Base-by-base conservation (phyloP, 2,329 filamentous ascomycete species). In the Sarocladium brachiariae region DNA sequence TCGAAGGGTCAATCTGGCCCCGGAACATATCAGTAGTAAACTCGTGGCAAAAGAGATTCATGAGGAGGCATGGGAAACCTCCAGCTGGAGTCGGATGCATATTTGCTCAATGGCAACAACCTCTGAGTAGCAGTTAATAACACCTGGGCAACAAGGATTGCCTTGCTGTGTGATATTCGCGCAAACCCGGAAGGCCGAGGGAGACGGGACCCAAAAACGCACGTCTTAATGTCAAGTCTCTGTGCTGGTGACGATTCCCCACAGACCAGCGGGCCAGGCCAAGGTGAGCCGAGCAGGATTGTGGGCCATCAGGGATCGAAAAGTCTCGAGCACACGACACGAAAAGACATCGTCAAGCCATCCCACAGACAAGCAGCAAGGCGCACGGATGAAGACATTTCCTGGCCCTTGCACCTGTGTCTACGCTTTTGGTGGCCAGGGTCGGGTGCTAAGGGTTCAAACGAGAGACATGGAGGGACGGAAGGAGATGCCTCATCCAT, bases 111-210 rank as follows among this genome's bases (percentile, higher is more conserved):
- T 39, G 35, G 35, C 35, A 39, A 19, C 35, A 39, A 19, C 18
- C 35, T n/a, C n/a, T n/a, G n/a, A n/a, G n/a, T n/a, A n/a, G n/a
- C n/a, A n/a, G n/a, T n/a, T n/a, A n/a, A n/a, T n/a, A n/a, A n/a
- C 19, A 33, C 24, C 27, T 33, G n/a, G 25, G 27, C 43, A 33
- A 47, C 43, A 31, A 47, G 43, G 27, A 33, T 31, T 21, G 24
- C 27, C 16, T 47, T 11, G 35, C 19, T 4, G 16, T 47, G 16
- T 10, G 27, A 31, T 47, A 47, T 47, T 47, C 43, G 43, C 43
- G 43, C 43, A 47, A 47, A 10, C 43, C 43, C 43, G 43, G 25
- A 23, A 33, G 43, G 43, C 43, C 43, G 43, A 47, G 43, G 43
- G 27, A 14, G 16, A n/a, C 21, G 39, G 43, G 33, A 4, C 4